Evolutionary conservation across 192 early-diverging fungal genomes (phyloP).

Genomic region (Entomortierella chlamydospora): DNA sequence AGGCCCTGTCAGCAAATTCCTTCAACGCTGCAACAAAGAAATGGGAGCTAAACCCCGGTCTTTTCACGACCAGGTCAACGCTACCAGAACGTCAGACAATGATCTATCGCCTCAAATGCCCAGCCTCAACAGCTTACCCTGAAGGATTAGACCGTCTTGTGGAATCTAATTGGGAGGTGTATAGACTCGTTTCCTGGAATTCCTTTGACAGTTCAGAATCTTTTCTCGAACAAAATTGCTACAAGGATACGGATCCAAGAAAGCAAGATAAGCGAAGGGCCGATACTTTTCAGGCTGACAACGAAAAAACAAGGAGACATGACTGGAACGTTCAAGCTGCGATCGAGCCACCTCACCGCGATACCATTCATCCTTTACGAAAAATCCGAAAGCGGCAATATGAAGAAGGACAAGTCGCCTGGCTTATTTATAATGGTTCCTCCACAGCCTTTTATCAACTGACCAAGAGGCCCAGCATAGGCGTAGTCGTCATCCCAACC

Average conservation of each 20-base stretch:
- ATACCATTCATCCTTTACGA: constrained; percentile 6
- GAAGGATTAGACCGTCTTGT: constrained; percentile 1
- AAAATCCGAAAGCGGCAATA: constrained; percentile 11
- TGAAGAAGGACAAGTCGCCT: background rate
- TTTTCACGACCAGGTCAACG: constrained; percentile 16
- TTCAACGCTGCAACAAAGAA: background rate
- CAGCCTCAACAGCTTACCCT: background rate
- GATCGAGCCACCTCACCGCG: background rate
- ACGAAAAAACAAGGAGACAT: background rate
- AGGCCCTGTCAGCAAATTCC: background rate
- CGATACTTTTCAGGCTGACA: constrained; percentile 10
- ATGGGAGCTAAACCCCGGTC: constrained; percentile 6
- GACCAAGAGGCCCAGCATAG: constrained; percentile 16
- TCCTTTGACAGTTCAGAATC: constrained; percentile 24
- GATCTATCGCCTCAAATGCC: constrained; percentile 29
- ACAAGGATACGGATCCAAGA: constrained; percentile 7
- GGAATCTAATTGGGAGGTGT: constrained; percentile 22
- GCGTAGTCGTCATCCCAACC: constrained; percentile 44
- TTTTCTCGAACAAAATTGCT: constrained; percentile 25
- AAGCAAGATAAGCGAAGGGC: background rate
- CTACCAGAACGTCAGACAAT: constrained; percentile 18
- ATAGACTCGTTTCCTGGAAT: constrained; percentile 18
- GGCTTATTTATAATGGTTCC: constrained; percentile 24
- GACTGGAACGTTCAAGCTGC: constrained; percentile 3
- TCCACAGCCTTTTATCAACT: constrained; percentile 45